These are phyloP conservation scores for Mrakia blollopis DNA, from an alignment of 768 basidiomycete genomes.

Conservation along the genomic window DNA sequence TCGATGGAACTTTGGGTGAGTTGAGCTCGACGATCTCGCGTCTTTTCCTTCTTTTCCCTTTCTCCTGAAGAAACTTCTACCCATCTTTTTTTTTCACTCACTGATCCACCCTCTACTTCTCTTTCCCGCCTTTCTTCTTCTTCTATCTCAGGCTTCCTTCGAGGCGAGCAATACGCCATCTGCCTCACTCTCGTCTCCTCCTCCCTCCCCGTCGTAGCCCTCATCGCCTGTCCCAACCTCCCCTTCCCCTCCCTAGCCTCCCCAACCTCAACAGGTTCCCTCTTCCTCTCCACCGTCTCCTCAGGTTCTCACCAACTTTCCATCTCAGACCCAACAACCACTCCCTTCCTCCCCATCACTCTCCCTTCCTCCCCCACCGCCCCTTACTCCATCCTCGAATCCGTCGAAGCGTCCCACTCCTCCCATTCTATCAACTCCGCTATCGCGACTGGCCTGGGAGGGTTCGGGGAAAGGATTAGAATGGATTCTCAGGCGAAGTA, in stretches of 20 bases:
- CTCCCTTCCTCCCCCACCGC: conserved; percentile 52
- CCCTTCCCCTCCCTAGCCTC: conserved; percentile 46
- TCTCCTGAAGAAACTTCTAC: neutral
- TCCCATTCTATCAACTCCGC: conserved; percentile 78
- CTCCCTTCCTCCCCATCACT: conserved; percentile 46
- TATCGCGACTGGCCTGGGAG: conserved; percentile 58
- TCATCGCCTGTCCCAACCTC: conserved; percentile 89
- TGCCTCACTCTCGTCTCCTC: conserved; percentile 80
- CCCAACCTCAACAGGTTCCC: conserved; percentile 27
- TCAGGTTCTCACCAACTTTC: conserved; percentile 25
- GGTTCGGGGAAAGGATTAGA: conserved; percentile 53
- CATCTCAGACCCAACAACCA: neutral
- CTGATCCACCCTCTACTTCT: neutral
- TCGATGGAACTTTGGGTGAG: conserved; percentile 65
- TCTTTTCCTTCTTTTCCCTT: neutral
- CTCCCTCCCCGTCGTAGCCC: conserved; percentile 69
- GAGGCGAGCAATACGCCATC: conserved; percentile 89
- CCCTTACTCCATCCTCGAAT: conserved; percentile 67
- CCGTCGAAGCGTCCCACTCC: conserved; percentile 84
- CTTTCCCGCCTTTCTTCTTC: too few relatives aligned
- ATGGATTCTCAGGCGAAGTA: conserved; percentile 99
- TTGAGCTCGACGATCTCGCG: neutral
- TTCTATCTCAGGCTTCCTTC: conserved; percentile 68
- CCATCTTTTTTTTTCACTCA: neutral
- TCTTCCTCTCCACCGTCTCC: conserved; percentile 30